Evolutionary conservation across 257 asterid species (phyloP), one percentile per base, ranked within the genome.

Genomic region (Solanum chmielewskii): DNA sequence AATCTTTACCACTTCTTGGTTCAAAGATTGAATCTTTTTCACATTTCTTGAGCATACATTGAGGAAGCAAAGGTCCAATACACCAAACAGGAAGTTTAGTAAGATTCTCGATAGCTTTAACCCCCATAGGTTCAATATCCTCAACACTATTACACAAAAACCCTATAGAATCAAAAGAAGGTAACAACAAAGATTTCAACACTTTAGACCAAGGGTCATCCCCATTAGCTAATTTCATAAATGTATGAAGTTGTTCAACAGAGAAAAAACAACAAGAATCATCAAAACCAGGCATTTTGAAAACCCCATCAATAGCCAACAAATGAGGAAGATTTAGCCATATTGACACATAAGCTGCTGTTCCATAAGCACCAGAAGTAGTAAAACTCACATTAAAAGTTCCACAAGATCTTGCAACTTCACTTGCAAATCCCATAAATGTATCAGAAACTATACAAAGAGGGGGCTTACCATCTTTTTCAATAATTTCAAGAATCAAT

Each of bases 291-390:
- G 94, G 98, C 23, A 94, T 60, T 0, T 9, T 62, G 21, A 93
- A 95, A 84, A 91, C 92, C 0, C 92, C 94, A 7, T 78, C 56
- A 23, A 31, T 45, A 1, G 92, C 75, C 1, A 44, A 27, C 2
- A 96, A 92, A 87, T 96, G 99, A 39, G 98, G 98, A 16, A 96
- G 94, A 66, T 96, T 87, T 83, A 90, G 93, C 98, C 99, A 97
- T 2, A 95, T 4, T 1, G 98, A 95, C 1, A 87, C 12, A 37
- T 93, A 97, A 7, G 98, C 98, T 18, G 98, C 93, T 42, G 98
- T 91, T 37, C 99, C 99, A 83, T 92, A 95, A 10, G 98, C 98
- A 31, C 99, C 98, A 75, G 96, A 89, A 11, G 99, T 97, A 71
- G 95, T 84, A 92, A 97, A 95, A 25, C 92, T 60, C 12, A 95